Percentiles rank a stretch among this genome's conserved stretches.
Conservation (phyloP, 1,284 basidiomycete genomes). For the Coriolopsis trogii region DNA sequence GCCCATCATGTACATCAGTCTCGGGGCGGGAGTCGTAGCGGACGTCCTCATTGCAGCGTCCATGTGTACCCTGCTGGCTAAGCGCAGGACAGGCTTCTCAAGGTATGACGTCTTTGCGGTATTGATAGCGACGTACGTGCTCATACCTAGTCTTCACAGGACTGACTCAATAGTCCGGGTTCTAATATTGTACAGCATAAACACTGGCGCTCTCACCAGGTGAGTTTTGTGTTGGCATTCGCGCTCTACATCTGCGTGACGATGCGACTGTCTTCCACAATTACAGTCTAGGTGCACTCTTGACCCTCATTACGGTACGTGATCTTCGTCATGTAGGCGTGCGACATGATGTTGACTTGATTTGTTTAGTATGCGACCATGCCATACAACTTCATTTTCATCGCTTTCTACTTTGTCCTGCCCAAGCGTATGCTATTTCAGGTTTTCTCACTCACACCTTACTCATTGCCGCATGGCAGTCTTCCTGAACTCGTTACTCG, state of each 20-base stretch:
- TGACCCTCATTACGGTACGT: constrained; percentile 12
- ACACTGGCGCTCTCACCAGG: constrained; percentile 21
- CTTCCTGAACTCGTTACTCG: not conserved
- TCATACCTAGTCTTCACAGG: not conserved
- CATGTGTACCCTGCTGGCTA: constrained; percentile 10
- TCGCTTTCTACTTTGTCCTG: constrained; percentile 28
- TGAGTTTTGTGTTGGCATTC: not conserved
- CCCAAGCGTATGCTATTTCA: constrained; percentile 24
- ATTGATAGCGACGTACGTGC: not conserved
- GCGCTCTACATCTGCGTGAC: not conserved
- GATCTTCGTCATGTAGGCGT: not conserved
- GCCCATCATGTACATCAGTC: constrained; percentile 14
- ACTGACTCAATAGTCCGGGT: constrained; percentile 13
- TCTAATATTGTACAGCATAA: constrained; percentile 20
- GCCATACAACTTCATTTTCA: constrained; percentile 29
- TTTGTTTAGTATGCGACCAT: constrained; percentile 23
- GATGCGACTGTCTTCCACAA: not conserved
- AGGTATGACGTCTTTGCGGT: constrained; percentile 3
- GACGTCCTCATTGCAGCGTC: constrained; percentile 17
- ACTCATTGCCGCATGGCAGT: constrained; percentile 1
- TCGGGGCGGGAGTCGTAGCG: constrained; percentile 10
- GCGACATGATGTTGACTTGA: not conserved
- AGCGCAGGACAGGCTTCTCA: constrained; percentile 10
- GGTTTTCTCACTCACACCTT: not conserved
- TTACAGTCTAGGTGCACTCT: constrained; percentile 10